A percentile compares a stretch with the other conserved stretches of the same genome.
These are phyloP conservation scores for Aspergillus jensenii DNA, from an alignment of 2,329 filamentous ascomycete genomes.

Conservation along the genomic window DNA sequence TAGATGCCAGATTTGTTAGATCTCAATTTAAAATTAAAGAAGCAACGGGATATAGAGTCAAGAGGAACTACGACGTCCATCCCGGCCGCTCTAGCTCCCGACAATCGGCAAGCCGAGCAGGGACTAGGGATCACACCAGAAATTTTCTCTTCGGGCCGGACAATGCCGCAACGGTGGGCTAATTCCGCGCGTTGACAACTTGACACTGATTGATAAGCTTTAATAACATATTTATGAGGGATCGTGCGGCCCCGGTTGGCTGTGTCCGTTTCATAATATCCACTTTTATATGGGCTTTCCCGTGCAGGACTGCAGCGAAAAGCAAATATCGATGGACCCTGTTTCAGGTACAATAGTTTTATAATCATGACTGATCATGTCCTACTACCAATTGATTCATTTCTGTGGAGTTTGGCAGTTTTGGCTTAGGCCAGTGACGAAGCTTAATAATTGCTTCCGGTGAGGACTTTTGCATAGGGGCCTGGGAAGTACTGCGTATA, in stretches of 20 bases:
- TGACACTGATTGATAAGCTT: not conserved
- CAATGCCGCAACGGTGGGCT: not conserved
- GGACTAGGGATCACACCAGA: not conserved
- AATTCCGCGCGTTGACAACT: not conserved
- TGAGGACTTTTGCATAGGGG: not conserved
- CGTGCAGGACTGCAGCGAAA: not conserved
- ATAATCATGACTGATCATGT: not conserved
- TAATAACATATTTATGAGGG: not conserved
- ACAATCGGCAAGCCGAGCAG: not conserved
- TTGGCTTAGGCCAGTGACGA: not conserved
- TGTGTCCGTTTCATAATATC: not conserved
- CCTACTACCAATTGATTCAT: not conserved
- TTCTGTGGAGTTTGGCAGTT: not conserved
- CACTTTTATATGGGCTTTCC: not conserved
- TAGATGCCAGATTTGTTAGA: too few relatives aligned
- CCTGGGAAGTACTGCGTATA: not conserved
- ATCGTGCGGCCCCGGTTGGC: not conserved
- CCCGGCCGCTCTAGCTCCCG: too few relatives aligned
- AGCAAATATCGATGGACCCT: not conserved
- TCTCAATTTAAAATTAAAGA: too few relatives aligned
- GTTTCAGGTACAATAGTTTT: not conserved
- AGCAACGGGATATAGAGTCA: not conserved
- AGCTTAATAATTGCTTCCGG: not conserved
- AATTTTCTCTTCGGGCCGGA: not conserved
- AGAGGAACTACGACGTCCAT: not conserved